A percentile compares a stretch with the other conserved stretches of the same genome.
phyloP scores from a whole-genome alignment of 2,329 filamentous ascomycete genomes.

The Trichoderma pleuroti region DNA sequence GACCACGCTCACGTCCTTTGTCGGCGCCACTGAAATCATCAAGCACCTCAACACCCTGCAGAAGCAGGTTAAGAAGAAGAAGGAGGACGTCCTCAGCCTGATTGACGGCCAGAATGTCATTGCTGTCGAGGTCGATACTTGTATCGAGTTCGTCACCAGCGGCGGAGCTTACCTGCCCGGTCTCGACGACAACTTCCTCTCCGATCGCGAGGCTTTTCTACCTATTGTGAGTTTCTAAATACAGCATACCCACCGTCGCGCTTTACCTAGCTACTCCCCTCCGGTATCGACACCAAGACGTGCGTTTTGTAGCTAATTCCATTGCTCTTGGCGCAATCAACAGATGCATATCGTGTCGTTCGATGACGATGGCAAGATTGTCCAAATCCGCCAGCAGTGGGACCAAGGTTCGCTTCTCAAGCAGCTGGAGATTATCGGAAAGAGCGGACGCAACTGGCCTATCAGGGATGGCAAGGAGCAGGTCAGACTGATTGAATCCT shows the following conservation, averaged over 20 bases:
- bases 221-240: slow-evolving; percentile 66
- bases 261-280: not conserved
- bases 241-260: not conserved
- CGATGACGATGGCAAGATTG: slow-evolving; percentile 71
- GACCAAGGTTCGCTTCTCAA: slow-evolving; percentile 92
- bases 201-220: slow-evolving; percentile 74
- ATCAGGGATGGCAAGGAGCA: slow-evolving; percentile 86
- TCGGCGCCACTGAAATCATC: slow-evolving; percentile 70
- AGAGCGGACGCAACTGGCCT: slow-evolving; percentile 88
- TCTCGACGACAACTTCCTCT: slow-evolving; percentile 90
- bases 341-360: slow-evolving; percentile 88
- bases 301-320: slow-evolving; percentile 17
- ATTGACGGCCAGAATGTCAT: slow-evolving; percentile 69
- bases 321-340: not conserved
- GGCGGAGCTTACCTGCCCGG: slow-evolving; percentile 85
- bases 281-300: too few species aligned
- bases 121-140: slow-evolving; percentile 81
- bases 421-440: slow-evolving; percentile 89
- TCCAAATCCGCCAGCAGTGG: slow-evolving; percentile 87
- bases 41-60: slow-evolving; percentile 72
- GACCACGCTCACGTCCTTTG: slow-evolving; percentile 75
- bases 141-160: slow-evolving; percentile 73
- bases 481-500: slow-evolving; percentile 67
- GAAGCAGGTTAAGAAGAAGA: slow-evolving; percentile 77
- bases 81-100: slow-evolving; percentile 69